These are phyloP conservation scores for Nymphaea colorata DNA, from an alignment of 164 flowering plant species.

Conservation along the genomic window DNA sequence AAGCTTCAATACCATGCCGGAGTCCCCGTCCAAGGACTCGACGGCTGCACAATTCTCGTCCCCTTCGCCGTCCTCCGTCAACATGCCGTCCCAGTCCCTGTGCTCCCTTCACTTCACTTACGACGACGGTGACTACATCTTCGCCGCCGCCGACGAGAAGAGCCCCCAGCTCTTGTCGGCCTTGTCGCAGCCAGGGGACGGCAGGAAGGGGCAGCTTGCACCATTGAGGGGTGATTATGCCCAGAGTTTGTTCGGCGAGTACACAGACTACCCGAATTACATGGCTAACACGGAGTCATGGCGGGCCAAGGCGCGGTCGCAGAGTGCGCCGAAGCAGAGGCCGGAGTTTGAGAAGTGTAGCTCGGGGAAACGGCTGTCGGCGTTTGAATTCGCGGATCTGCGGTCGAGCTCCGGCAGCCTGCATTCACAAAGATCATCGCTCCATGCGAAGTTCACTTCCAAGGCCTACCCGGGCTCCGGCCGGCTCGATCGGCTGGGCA, in stretches of 20 bases:
- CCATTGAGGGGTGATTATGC: no score
- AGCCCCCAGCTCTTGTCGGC: no score
- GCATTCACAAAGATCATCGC: constrained; percentile 3
- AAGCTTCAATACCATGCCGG: constrained; percentile 14
- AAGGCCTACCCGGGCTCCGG: constrained; percentile 28
- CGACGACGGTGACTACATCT: constrained; percentile 21
- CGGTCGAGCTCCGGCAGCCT: background rate
- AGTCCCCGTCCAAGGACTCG: constrained; percentile 30
- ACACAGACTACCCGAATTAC: constrained; percentile 51
- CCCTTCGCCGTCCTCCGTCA: constrained; percentile 24
- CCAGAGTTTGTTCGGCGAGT: constrained; percentile 29
- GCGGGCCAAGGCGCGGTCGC: constrained; percentile 66
- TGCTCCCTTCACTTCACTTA: no score
- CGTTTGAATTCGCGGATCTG: constrained; percentile 9
- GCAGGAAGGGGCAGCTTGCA: constrained; percentile 16
- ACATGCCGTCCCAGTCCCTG: constrained; percentile 13
- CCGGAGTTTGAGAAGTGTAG: constrained; percentile 34
- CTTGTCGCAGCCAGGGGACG: constrained; percentile 51
- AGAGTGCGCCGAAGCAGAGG: constrained; percentile 81
- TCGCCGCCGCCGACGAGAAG: constrained; percentile 29
- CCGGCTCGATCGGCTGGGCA: constrained; percentile 54
- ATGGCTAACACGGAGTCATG: constrained; percentile 85
- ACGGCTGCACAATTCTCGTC: constrained; percentile 22
- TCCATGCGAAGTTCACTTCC: constrained; percentile 3
- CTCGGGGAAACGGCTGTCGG: constrained; percentile 22